Base-by-base conservation (phyloP, 345 rosid genomes). In the Hibiscus syriacus region DNA sequence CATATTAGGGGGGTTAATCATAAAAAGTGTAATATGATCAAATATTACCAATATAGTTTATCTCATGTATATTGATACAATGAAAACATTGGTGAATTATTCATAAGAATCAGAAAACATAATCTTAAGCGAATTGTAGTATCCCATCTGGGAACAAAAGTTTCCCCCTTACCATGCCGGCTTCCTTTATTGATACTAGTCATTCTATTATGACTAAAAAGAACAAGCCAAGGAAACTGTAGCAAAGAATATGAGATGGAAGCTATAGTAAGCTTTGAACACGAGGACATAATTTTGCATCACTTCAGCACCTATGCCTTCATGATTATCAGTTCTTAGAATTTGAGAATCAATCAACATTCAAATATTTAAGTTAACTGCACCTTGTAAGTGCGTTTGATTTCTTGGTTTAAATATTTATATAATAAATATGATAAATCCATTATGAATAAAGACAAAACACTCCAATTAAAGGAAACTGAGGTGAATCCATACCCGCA, bases 21-120 rank as follows among this genome's bases (percentile, higher is more conserved):
- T 23, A 54, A 10, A 22, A 53, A 23, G 7, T 10, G 10, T 1
- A 39, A 39, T 16, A 22, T 61, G 50, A 61, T 22, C 30, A 61
- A 38, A 22, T 13, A 49, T 12, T 46, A 46, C 59, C 17, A 29
- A 55, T 16, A n/a, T n/a, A 22, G 9, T 36, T 56, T 57, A 38
- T 38, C 59, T 48, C 8, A 1, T 45, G n/a, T n/a, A n/a, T n/a
- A n/a, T n/a, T n/a, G n/a, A n/a, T n/a, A n/a, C n/a, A n/a, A n/a
- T n/a, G 72, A 71, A 11, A 59, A 49, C 22, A 73, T 43, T 32
- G 55, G 16, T 45, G 39, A 23, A 57, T 22, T 55, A 27, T 38
- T 62, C 55, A 3, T 19, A 66, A 48, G 54, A 55, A 43, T 17
- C 57, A 68, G 14, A 6, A 56, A 36, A 68, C 38, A 38, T 55